Evolutionary conservation across 768 basidiomycete genomes (phyloP), one percentile per base, ranked within the genome.

Genomic region (Termitomyces sp.): DNA sequence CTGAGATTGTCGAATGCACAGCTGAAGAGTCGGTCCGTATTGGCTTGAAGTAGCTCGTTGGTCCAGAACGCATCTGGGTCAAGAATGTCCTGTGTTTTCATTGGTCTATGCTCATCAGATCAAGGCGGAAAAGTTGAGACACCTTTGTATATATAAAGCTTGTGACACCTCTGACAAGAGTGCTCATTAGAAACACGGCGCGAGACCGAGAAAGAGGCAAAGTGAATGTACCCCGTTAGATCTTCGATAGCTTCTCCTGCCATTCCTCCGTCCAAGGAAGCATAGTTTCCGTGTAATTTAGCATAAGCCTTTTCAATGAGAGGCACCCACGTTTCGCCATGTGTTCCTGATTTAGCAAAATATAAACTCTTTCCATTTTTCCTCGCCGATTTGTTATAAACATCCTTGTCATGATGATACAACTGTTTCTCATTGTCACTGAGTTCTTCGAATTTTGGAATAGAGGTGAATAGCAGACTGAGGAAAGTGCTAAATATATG

Each of bases 281-380:
- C 70, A 63, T 81, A 84, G 55, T 79, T 79, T 2, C 78, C 82
- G 59, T 85, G 80, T 2, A 83, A 64, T 61, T 85, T 85, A 0
- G 83, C 83, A 56, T 78, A 85, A 3, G 83, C 83, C 61, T 85
- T 85, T 64, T 85, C 84, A 20, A 84, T 72, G 0, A 85, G 67
- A 0, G 83, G 79, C 2, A 84, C 80, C 83, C 83, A 85, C 0
- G 82, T 83, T 58, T 84, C 82, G 37, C 77, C 77, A 13, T 79
- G 71, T 7, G 75, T 74, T 2, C 71, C 75, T 7, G 79, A 79
- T 55, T 69, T 74, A 10, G 83, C 79, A 66, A 84, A 85, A 56
- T 78, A 78, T 40, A 85, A 68, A 5, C 69, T 69, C 55, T 82
- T 78, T 37, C 76, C 74, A n/a, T 76, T 78, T 55, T 74, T 80